Evolutionary conservation across 1,139 yeast genomes (phyloP), one percentile per base, ranked within the genome.

Genomic region (Pichia sp.): DNA sequence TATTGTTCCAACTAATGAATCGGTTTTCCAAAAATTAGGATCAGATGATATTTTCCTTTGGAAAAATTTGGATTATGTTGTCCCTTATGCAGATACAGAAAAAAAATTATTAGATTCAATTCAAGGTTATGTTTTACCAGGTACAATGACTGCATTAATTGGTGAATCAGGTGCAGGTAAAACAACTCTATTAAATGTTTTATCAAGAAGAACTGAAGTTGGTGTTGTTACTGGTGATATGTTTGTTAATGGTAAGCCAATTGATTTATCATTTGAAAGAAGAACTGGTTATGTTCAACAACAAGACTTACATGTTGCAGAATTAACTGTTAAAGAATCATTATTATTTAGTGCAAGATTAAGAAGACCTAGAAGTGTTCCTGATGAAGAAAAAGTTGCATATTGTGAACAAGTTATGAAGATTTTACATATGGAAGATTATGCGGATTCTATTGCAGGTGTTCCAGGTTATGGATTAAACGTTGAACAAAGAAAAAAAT

Each of bases 161-260:
- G 85, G 85, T 45, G 83, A 77, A 55, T 78, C 84, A 10, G 85
- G 85, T 55, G 83, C 84, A 34, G 85, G 85, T 59, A 79, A 79
- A 58, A 78, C 85, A 0, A 79, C 85, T 1, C 59, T 79, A 45
- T 67, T 79, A 54, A 78, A 78, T 54, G 71, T 74, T 38, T 63
- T 79, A 49, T 76, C 84, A 28, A 74, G 71, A 50, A 65, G 81
- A 58, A 60, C 70, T 39, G 72, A 70, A 45, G 63, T 65, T 54
- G 79, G 78, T 49, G 67, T 68, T 36, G 64, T 75, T 31, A 70
- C 78, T 30, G 81, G 81, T 51, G 75, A 70, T 41, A 71, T 73
- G 68, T 56, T 72, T 36, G 76, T 75, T 26, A 73, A 74, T 54
- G 78, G 78, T 43, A 60, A 61, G 34, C 67, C 69, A 7, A 56